Base-by-base conservation (phyloP, 2,329 filamentous ascomycete genomes). In the Aspergillus sp. region DNA sequence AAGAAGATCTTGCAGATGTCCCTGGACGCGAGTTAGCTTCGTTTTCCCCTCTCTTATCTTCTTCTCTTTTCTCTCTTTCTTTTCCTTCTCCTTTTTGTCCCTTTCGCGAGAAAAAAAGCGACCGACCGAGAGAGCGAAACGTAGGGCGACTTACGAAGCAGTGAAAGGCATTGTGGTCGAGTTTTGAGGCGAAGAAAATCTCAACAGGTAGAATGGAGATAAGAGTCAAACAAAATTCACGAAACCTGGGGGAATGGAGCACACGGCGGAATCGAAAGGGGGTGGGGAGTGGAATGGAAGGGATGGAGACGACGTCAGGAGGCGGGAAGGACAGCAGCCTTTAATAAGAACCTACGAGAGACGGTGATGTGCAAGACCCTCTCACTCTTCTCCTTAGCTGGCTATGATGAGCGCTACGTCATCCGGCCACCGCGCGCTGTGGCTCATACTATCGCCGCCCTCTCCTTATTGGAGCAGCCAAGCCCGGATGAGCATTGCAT, bases 1-100 rank as follows among this genome's bases (percentile, higher is more conserved):
- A 96, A 82, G 77, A 96, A 83, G 81, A 89, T 88, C 79, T 89
- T 89, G 84, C 85, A 86, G 76, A 89, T 85, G 71, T 89, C 86
- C 72, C 86, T 88, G 65, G 10, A 29, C 14, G 7, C 25, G 11
- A 20, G 17, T 19, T 13, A 20, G 43, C 36, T 50, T n/a, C 38
- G 54, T 59, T 32, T 58, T 46, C 45, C 4, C 13, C n/a, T n/a
- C 17, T 31, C 23, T 16, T 14, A 5, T 25, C 7, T 4, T 20
- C 7, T 14, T 19, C 7, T 14, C 13, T 3, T 11, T 16, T 42
- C 19, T 11, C 42, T 7, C 14, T 21, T 31, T 36, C 23, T 13
- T 17, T 16, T 42, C 32, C 11, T 40, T n/a, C 36, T 21, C 20
- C 31, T 19, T 17, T 20, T 14, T 36, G 13, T 41, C n/a, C 14